Evolutionary conservation across 768 basidiomycete genomes (phyloP).

Genomic region (Suillus paluster): DNA sequence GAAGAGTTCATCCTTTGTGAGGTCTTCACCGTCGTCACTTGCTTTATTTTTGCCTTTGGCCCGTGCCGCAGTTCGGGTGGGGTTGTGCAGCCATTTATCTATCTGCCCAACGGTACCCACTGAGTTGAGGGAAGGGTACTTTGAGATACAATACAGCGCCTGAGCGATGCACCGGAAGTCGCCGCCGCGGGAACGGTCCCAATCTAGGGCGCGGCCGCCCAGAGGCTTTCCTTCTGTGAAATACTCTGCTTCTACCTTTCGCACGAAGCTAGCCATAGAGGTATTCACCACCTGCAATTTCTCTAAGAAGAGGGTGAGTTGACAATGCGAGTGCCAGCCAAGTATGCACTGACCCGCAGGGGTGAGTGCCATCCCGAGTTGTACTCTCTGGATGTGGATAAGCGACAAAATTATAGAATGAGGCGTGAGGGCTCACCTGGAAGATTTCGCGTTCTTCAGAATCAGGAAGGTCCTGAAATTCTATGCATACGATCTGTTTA

Average conservation of each 20-base stretch:
- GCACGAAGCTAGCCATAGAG: constrained; percentile 60
- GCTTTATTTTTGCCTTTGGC: constrained; percentile 27
- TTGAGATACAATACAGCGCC: constrained; percentile 54
- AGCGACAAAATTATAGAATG: neutral
- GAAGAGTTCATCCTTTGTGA: constrained; percentile 39
- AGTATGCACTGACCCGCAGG: constrained; percentile 53
- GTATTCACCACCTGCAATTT: constrained; percentile 70
- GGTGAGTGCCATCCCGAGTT: constrained; percentile 78
- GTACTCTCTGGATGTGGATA: constrained; percentile 59
- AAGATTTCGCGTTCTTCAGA: constrained; percentile 70
- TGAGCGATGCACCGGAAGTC: constrained; percentile 66
- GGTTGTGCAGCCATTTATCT: constrained; percentile 54
- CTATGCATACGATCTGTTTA: constrained; percentile 83
- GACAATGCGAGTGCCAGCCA: neutral
- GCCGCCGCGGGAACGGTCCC: constrained; percentile 54
- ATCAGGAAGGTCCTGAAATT: constrained; percentile 65
- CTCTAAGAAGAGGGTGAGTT: constrained; percentile 41
- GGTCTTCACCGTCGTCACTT: constrained; percentile 19
- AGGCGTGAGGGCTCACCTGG: constrained; percentile 50
- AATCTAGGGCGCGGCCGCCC: constrained; percentile 44
- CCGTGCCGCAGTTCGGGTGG: constrained; percentile 16
- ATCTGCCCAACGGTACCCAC: constrained; percentile 41
- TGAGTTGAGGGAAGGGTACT: constrained; percentile 37
- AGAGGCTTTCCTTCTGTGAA: constrained; percentile 44
- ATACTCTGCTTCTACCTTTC: constrained; percentile 53